Evolutionary conservation across 1,284 basidiomycete species (phyloP).

Genomic region (Sporisorium reilianum): DNA sequence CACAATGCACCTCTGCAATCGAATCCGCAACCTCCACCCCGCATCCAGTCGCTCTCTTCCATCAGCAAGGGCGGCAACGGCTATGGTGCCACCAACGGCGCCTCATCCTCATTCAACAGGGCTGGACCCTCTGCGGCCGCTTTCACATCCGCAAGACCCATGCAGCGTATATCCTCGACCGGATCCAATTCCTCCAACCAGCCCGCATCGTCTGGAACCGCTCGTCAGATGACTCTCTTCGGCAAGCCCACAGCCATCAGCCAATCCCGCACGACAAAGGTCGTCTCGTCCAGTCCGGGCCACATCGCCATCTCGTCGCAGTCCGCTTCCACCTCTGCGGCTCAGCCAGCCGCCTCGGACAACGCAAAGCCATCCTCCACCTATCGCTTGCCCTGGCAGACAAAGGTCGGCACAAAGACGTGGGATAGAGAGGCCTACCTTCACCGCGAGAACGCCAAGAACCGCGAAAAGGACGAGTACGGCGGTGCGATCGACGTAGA

Average conservation of each 20-base stretch:
- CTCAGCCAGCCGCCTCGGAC: not conserved
- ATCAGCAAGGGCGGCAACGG: slow-evolving; percentile 1
- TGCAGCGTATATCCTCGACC: slow-evolving; percentile 24
- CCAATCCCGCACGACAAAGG: slow-evolving; percentile 23
- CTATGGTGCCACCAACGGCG: slow-evolving; percentile 5
- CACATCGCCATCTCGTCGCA: slow-evolving; percentile 50
- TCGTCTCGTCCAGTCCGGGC: slow-evolving; percentile 31
- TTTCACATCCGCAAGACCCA: slow-evolving; percentile 23
- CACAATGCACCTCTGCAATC: not conserved
- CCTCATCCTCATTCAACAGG: slow-evolving; percentile 6
- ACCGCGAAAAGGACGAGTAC: slow-evolving; percentile 31
- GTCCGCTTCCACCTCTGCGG: slow-evolving; percentile 13
- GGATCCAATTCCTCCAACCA: slow-evolving; percentile 18
- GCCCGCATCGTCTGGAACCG: slow-evolving; percentile 25
- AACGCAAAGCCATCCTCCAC: not conserved
- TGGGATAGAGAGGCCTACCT: slow-evolving; percentile 53
- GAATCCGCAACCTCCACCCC: not conserved
- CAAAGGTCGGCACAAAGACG: slow-evolving; percentile 40
- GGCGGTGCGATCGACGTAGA: slow-evolving; percentile 32
- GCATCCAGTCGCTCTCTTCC: slow-evolving; percentile 18
- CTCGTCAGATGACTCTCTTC: slow-evolving; percentile 44
- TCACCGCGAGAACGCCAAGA: slow-evolving; percentile 42
- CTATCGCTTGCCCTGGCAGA: slow-evolving; percentile 23
- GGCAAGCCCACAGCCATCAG: slow-evolving; percentile 27
- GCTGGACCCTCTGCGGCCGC: slow-evolving; percentile 16